Base-by-base conservation (phyloP, 148 eudicot genomes). In the Polygonum maritimum region DNA sequence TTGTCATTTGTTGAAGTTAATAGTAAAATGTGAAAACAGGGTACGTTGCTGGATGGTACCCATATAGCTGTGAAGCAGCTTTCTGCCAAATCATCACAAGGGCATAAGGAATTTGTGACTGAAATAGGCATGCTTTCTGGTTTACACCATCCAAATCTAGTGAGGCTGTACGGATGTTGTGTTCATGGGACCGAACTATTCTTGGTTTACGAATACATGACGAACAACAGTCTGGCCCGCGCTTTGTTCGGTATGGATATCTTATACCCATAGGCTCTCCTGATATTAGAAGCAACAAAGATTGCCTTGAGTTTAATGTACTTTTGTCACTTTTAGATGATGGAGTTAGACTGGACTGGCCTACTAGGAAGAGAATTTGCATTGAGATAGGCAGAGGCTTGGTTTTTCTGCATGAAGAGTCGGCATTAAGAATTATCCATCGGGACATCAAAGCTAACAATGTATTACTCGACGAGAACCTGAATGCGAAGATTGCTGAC, bases 11-110 rank as follows among this genome's bases (percentile, higher is more conserved):
- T 44, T 8, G 1, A 44, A 8, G 9, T 44, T 44, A 44, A 41
- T 44, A 6, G 47, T 44, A 44, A 44, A 44, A 44, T 44, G 21
- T 57, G 10, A 57, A 60, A 49, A 65, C 81, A 87, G 89, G 89
- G 89, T 19, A 54, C 40, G 44, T 48, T 87, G 51, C 69, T 76
- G 74, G 87, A 87, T 73, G 87, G 87, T 16, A 82, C 81, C 16
- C 1, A 70, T 48, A 82, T 87, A 72, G 89, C 89, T n/a, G 87
- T 87, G n/a, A 87, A 84, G 78, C 78, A 84, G 36, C 89, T 87
- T 63, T 87, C 87, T 38, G 75, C 86, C 36, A 73, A 75, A 79
- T 86, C 87, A 81, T 78, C 76, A 12, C 86, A 86, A 78, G 86
- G 86, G 26, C 77, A 83, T 63, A 84, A 77, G 15, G 86, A 81